These are phyloP conservation scores for Candida vartiovaarae DNA, from an alignment of 805 yeast species.

Conservation along the genomic window DNA sequence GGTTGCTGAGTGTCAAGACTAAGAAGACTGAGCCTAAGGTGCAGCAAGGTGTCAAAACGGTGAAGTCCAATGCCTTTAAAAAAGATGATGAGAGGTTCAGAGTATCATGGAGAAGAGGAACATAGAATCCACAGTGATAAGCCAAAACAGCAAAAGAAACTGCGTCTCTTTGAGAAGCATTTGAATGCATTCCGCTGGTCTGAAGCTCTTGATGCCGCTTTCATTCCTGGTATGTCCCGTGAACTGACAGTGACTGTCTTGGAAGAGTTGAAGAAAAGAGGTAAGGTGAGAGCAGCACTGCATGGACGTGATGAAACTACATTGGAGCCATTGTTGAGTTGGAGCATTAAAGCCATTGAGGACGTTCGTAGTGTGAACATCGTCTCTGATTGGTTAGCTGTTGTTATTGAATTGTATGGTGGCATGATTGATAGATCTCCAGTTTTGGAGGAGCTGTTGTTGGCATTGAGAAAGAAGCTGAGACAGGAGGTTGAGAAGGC, in stretches of 20 bases:
- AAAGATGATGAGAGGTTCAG: slow-evolving; percentile 87
- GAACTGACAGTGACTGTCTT: slow-evolving; percentile 79
- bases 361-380: slow-evolving; percentile 62
- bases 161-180: slow-evolving; percentile 76
- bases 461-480: slow-evolving; percentile 53
- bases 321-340: slow-evolving; percentile 77
- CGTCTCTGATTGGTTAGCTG: slow-evolving; percentile 69
- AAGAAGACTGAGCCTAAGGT: slow-evolving; percentile 33
- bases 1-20: slow-evolving; percentile 82
- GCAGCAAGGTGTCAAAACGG: slow-evolving; percentile 26
- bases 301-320: slow-evolving; percentile 79
- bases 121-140: slow-evolving; percentile 60
- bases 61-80: slow-evolving; percentile 57
- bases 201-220: slow-evolving; percentile 87
- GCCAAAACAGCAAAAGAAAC: slow-evolving; percentile 46
- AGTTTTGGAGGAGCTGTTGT: slow-evolving; percentile 66
- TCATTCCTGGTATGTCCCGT: slow-evolving; percentile 67
- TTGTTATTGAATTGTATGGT: slow-evolving; percentile 69
- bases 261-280: slow-evolving; percentile 80
- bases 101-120: slow-evolving; percentile 86
- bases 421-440: slow-evolving; percentile 66
- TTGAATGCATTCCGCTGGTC: slow-evolving; percentile 86
- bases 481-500: slow-evolving; percentile 68
- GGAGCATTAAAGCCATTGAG: slow-evolving; percentile 71
- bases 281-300: slow-evolving; percentile 79